Percentiles rank a stretch among this genome's conserved stretches.
Evolutionary conservation across 2,329 filamentous ascomycete genomes (phyloP).

Genomic region (Arthrobotrys sphaeroides): DNA sequence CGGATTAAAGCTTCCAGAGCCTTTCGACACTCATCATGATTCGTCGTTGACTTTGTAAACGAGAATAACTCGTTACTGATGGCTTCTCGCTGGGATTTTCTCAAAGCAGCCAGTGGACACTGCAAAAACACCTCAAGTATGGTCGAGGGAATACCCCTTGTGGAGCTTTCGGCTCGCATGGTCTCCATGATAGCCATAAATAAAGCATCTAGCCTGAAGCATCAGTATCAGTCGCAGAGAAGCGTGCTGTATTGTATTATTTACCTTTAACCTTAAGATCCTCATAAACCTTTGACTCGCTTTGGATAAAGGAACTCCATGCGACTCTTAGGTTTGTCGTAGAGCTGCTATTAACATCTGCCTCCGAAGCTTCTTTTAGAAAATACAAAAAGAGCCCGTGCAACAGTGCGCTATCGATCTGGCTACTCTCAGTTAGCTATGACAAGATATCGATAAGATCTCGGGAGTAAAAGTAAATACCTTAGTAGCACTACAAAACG

Average conservation of each 20-base stretch:
- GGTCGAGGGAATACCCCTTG: not conserved
- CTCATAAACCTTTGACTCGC: constrained; percentile 28
- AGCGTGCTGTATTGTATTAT: not conserved
- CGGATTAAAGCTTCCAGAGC: not conserved
- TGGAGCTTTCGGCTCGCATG: not conserved
- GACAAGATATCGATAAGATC: not conserved
- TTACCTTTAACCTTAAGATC: constrained; percentile 27
- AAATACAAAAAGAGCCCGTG: constrained; percentile 9
- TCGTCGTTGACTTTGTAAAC: not conserved
- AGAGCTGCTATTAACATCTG: not conserved
- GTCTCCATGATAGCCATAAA: constrained; percentile 9
- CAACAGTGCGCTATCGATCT: not conserved
- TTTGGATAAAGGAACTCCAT: constrained; percentile 18
- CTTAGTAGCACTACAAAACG: constrained; percentile 13
- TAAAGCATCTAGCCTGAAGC: constrained; percentile 5
- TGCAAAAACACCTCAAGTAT: constrained; percentile 22
- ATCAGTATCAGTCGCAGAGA: no score
- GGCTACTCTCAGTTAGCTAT: not conserved
- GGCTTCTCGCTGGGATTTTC: constrained; percentile 30
- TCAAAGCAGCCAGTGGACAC: constrained; percentile 11
- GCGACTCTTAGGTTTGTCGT: not conserved
- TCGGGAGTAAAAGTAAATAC: not conserved
- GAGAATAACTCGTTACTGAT: constrained; percentile 23
- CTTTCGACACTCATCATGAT: not conserved
- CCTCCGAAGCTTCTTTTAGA: not conserved